Evolutionary conservation across 2,329 filamentous ascomycete genomes (phyloP).

Genomic region (Trichophyton verrucosum): DNA sequence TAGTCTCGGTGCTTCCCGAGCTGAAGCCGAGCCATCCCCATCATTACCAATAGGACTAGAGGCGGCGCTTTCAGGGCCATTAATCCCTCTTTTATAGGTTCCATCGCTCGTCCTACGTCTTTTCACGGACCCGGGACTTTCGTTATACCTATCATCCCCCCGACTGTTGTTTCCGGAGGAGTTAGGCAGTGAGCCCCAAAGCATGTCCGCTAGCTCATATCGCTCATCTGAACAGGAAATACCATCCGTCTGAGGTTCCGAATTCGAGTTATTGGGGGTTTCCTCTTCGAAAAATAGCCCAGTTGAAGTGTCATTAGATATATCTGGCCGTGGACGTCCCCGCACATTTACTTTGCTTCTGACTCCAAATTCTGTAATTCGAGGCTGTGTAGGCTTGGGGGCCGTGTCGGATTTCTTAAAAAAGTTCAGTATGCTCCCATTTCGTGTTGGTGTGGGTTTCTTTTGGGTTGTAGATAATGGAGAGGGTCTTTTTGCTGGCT

Average conservation of each 20-base stretch:
- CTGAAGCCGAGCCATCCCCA: background rate
- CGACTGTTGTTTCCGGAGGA: constrained; percentile 7
- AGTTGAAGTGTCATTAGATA: constrained; percentile 11
- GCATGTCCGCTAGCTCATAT: background rate
- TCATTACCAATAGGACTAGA: background rate
- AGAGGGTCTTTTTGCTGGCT: background rate
- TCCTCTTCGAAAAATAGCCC: constrained; percentile 28
- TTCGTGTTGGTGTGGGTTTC: constrained; percentile 21
- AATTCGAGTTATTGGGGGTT: background rate
- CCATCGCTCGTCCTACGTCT: constrained; percentile 14
- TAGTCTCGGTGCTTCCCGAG: background rate
- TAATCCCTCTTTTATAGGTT: background rate
- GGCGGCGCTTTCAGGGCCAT: background rate
- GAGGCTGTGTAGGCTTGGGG: constrained; percentile 32
- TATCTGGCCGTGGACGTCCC: background rate
- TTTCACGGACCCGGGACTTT: constrained; percentile 22
- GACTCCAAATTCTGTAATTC: constrained; percentile 41
- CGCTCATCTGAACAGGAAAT: background rate
- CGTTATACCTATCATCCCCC: constrained; percentile 22
- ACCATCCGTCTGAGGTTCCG: background rate
- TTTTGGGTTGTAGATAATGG: background rate
- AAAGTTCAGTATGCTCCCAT: constrained; percentile 59
- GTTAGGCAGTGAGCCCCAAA: background rate
- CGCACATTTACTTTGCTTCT: constrained; percentile 8
- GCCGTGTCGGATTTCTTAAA: constrained; percentile 57